Evolutionary conservation across 2,329 filamentous ascomycete genomes (phyloP), one percentile per base, ranked within the genome.

Genomic region (Chaetomium sp.): DNA sequence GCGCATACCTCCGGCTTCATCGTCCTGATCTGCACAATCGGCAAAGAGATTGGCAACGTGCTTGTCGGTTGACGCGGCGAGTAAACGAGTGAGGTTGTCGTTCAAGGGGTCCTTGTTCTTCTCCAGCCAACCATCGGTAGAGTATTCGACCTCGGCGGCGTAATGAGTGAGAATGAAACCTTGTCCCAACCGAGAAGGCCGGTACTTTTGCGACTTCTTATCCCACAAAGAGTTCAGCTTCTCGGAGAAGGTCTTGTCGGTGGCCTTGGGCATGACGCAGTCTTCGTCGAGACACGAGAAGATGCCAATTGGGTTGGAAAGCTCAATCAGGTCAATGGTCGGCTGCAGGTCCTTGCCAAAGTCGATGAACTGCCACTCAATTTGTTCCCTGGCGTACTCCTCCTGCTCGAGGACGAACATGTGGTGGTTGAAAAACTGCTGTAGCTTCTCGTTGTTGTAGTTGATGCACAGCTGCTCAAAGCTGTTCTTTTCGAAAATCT

Each of bases 381-480:
- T 99, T 77, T 97, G 92, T 75, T 99, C 95, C 56, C 94, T 84
- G 9, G 95, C 93, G 76, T 99, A 99, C 76, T 99, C 95, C 76
- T 99, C 95, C 74, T 99, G 95, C 75, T 99, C 95, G 8, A 99
- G 83, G 10, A 99, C 95, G 74, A 99, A 99, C 95, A 99, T 99
- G 81, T 99, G 96, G 75, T 99, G 95, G 73, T 99, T 99, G 85
- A 99, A 99, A 77, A 99, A 99, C 71, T 99, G 95, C 74, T 99
- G 95, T 7, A 99, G 86, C 77, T 97, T 99, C 77, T 99, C 95
- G 78, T 99, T 99, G 67, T 96, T 98, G 78, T 99, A 99, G 78
- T 99, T 99, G 84, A 99, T 99, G 81, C 95, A 99, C 6, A 99
- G 85, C 77, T 99, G 95, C 76, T 99, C 95, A 73, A 99, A 99